Percentiles rank a stretch among this genome's conserved stretches.
Conservation (phyloP, 129 eudicot genomes). For the Tanacetum coccineum region DNA sequence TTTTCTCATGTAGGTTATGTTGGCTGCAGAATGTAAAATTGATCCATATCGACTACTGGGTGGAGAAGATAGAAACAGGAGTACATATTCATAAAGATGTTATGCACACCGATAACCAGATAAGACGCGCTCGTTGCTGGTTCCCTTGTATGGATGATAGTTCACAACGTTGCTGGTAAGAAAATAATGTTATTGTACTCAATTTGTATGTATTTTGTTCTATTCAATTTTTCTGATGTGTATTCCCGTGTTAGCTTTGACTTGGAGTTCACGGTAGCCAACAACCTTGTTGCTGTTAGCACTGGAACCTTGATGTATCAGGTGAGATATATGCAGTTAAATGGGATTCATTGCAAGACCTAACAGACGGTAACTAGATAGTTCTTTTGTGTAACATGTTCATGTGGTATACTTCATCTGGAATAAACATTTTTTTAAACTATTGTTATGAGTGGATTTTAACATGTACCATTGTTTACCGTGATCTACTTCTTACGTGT, state of each 20-base stretch:
- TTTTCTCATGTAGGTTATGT: conserved; percentile 79
- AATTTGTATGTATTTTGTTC: conserved; percentile 6
- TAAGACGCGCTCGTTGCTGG: conserved; percentile 98
- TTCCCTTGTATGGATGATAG: conserved; percentile 96
- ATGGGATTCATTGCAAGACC: conserved; percentile 11
- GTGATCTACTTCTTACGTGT: neutral
- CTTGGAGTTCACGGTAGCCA: conserved; percentile 88
- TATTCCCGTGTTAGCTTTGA: conserved; percentile 57
- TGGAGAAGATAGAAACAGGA: conserved; percentile 93
- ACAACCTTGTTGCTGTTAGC: conserved; percentile 83
- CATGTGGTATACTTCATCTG: neutral
- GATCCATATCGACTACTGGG: conserved; percentile 90
- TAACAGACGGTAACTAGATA: conserved; percentile 3
- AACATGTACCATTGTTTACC: conserved; percentile 6
- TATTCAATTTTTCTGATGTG: neutral
- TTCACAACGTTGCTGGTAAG: conserved; percentile 80
- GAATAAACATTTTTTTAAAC: neutral
- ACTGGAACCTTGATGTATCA: conserved; percentile 87
- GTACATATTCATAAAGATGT: conserved; percentile 66
- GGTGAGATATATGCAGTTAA: conserved; percentile 45
- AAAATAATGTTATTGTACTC: conserved; percentile 20
- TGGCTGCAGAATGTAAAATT: conserved; percentile 81
- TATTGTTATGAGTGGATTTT: conserved; percentile 10
- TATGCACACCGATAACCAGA: conserved; percentile 78
- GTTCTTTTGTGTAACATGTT: conserved; percentile 14